Evolutionary conservation across 2,329 filamentous ascomycete genomes (phyloP).

Genomic region (Fusarium sp.): DNA sequence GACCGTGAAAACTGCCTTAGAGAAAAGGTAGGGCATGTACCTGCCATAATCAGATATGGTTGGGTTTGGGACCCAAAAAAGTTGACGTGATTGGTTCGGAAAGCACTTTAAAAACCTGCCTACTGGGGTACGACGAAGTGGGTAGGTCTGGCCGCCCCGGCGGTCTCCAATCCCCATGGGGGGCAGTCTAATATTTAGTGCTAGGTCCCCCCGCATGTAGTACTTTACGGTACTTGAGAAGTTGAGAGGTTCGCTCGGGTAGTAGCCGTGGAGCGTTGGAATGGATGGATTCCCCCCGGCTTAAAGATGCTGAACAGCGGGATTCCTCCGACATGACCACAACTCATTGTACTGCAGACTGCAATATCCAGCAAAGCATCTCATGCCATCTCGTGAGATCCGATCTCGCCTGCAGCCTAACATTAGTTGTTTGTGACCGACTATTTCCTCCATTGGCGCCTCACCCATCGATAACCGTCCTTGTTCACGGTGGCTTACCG

Average conservation of each 20-base stretch:
- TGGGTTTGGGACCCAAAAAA: slow-evolving; percentile 1
- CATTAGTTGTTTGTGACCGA: slow-evolving; percentile 11
- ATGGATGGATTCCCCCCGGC: neutral
- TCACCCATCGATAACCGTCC: neutral
- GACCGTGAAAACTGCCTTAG: neutral
- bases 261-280: neutral
- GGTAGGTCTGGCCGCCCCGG: slow-evolving; percentile 4
- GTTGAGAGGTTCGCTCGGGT: slow-evolving; percentile 3
- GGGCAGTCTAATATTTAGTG: slow-evolving; percentile 9
- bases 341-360: neutral
- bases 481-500: slow-evolving; percentile 25
- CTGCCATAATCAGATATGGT: slow-evolving; percentile 38
- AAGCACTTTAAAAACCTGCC: slow-evolving; percentile 20
- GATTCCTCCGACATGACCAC: neutral
- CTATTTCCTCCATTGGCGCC: slow-evolving; percentile 4
- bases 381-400: neutral
- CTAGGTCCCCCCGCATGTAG: slow-evolving; percentile 20
- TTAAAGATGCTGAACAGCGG: neutral
- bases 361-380: neutral
- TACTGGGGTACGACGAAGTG: slow-evolving; percentile 11
- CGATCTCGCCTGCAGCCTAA: neutral
- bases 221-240: slow-evolving; percentile 27
- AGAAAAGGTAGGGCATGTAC: slow-evolving; percentile 20
- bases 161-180: slow-evolving; percentile 41
- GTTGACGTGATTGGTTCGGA: slow-evolving; percentile 31